Conservation (phyloP, 768 basidiomycete species). For the Lyophyllum atratum region DNA sequence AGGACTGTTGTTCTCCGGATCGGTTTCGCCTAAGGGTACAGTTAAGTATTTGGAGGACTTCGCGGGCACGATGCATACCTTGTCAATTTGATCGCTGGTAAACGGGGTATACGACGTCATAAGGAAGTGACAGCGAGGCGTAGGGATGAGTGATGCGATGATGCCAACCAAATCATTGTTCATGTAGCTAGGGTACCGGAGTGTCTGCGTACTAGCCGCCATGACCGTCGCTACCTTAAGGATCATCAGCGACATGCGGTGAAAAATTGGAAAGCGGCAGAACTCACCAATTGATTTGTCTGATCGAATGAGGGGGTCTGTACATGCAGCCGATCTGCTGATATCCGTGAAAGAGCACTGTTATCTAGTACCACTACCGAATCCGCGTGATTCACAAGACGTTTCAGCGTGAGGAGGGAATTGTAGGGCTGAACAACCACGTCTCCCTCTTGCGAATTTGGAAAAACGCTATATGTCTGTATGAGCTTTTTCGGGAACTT, state of each 20-base stretch:
- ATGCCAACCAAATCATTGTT: slow-evolving; percentile 99
- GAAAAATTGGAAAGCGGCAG: background rate
- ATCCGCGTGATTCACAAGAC: slow-evolving; percentile 94
- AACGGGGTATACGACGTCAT: slow-evolving; percentile 99
- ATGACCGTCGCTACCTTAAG: slow-evolving; percentile 92
- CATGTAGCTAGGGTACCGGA: slow-evolving; percentile 98
- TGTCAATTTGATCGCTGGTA: slow-evolving; percentile 95
- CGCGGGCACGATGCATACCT: slow-evolving; percentile 45
- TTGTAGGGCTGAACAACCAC: slow-evolving; percentile 99
- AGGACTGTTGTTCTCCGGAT: slow-evolving; percentile 96
- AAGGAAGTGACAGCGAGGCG: slow-evolving; percentile 95
- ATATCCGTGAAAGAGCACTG: slow-evolving; percentile 89
- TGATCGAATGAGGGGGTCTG: slow-evolving; percentile 90
- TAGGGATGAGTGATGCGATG: slow-evolving; percentile 94
- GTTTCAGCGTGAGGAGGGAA: slow-evolving; percentile 88
- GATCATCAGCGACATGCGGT: background rate
- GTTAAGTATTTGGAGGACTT: background rate
- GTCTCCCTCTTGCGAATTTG: slow-evolving; percentile 89
- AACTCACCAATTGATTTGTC: slow-evolving; percentile 82
- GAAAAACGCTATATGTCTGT: slow-evolving; percentile 99
- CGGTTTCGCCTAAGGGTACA: slow-evolving; percentile 72
- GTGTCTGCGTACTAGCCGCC: slow-evolving; percentile 94
- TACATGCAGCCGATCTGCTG: slow-evolving; percentile 87
- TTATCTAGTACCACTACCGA: slow-evolving; percentile 98
- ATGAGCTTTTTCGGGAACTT: slow-evolving; percentile 99